These are phyloP conservation scores for Dysphania ambrosioides DNA, from an alignment of 148 eudicot species.

Conservation along the genomic window DNA sequence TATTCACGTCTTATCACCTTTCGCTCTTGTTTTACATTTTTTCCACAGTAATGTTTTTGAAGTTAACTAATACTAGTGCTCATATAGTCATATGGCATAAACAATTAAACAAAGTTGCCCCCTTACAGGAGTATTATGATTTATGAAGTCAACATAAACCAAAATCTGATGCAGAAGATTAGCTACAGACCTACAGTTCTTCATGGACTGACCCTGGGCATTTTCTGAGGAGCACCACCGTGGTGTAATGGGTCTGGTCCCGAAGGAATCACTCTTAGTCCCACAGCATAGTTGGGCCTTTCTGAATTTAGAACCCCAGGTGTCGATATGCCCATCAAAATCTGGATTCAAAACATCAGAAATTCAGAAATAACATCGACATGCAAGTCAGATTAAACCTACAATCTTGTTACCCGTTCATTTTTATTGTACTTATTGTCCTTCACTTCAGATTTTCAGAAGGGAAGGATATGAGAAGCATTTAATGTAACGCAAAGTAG, in stretches of 20 bases:
- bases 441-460: too few species aligned
- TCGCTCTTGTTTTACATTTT: neutral
- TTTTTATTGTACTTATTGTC: too few species aligned
- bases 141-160: neutral
- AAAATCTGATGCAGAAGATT: neutral
- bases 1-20: neutral
- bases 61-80: too few species aligned
- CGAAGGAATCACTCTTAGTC: conserved; percentile 38
- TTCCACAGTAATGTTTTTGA: too few species aligned
- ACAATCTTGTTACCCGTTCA: too few species aligned
- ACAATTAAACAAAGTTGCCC: too few species aligned
- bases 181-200: neutral
- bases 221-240: conserved; percentile 36
- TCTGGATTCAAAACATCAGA: neutral
- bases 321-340: neutral
- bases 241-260: conserved; percentile 62
- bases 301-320: too few species aligned
- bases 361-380: too few species aligned
- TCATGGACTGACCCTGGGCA: conserved; percentile 33
- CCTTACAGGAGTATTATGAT: neutral
- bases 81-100: neutral
- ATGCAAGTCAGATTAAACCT: too few species aligned
- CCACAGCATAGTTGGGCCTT: conserved; percentile 20
- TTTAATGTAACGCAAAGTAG: too few species aligned
- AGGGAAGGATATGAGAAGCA: too few species aligned